Base-by-base conservation (phyloP, 345 rosid species). In the Lepidium sativum region DNA sequence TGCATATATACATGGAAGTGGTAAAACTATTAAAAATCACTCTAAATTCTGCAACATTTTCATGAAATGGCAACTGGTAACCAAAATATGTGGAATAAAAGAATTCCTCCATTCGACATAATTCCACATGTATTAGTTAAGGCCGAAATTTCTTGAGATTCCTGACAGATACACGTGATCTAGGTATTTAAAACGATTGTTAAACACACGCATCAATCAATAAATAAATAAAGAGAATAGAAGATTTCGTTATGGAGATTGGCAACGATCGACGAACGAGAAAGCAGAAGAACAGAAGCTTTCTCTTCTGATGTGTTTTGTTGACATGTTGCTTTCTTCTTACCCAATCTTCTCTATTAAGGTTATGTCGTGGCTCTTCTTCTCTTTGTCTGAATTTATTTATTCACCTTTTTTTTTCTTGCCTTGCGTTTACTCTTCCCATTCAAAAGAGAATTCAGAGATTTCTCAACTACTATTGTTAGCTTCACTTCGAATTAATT, bases 391-490 rank as follows among this genome's bases (percentile, higher is more conserved):
- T 42, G 3, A 55, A 73, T 65, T 48, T 71, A 64, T 60, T 34
- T 42, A 51, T 33, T 21, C 12, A 14, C 1, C 6, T 6, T 7
- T 29, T 6, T 31, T 23, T n/a, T 23, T n/a, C n/a, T 62, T 80
- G 69, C 70, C 95, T 84, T 90, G 78, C 75, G 60, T 79, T 77
- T 78, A 82, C 95, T 83, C 83, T 43, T 76, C 23, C 55, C n/a
- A 45, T 9, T 0, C 35, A n/a, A n/a, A n/a, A n/a, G n/a, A n/a
- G n/a, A 14, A 32, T 53, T 75, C 61, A 51, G 50, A 35, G 42
- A 70, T 52, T 48, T 52, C 84, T 35, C 79, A 81, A 79, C 85
- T 58, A 75, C 79, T 79, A 57, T 27, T 50, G 70, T 72, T 77
- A 71, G 69, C 89, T 82, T 84, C 76, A 69, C 73, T 76, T 76